Evolutionary conservation across 2,329 filamentous ascomycete genomes (phyloP), one percentile per base, ranked within the genome.

Genomic region (Tolypocladium amazonense): DNA sequence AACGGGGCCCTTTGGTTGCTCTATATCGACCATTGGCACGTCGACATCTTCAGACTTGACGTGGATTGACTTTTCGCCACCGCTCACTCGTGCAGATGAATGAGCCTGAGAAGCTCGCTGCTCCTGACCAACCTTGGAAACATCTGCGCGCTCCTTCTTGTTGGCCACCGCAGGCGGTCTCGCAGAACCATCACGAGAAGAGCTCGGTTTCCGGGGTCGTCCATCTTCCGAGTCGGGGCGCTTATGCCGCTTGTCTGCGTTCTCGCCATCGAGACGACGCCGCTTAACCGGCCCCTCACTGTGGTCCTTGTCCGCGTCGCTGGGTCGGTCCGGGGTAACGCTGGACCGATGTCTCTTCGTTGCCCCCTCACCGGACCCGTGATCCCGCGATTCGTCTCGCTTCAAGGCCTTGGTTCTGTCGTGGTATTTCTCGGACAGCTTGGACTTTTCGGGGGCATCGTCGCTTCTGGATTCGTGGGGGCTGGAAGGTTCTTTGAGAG

Each of bases 321-420:
- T 80, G n/a, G 76, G 75, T 45, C 71, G 70, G 35, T 85, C 81
- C 2, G 85, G 84, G 0, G 84, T 86, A 56, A 79, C 77, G 64
- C 85, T 88, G 37, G 77, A 76, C 35, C 85, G 78, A 65, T 82
- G 81, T 50, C 85, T 76, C 69, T 87, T 88, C n/a, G 75, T 69
- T 8, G 81, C 73, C 58, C 72, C 74, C 33, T 86, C 84, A 18
- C 78, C 76, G 9, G 78, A 74, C 15, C 80, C 69, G 37, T 79
- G 75, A 61, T 87, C 84, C 58, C 78, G 79, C 4, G 83, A 84
- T 62, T 85, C 82, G 62, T 87, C 83, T 60, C 83, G 77, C 67
- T 84, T 87, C 15, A 86, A 69, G 23, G 82, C 80, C 65, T 86
- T 84, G 27, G 83, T 81, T 58, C 82, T 77, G 62, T 86, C 83